Evolutionary conservation across 1,284 basidiomycete species (phyloP), one percentile per base, ranked within the genome.

Genomic region (Fomitopsis betulina): DNA sequence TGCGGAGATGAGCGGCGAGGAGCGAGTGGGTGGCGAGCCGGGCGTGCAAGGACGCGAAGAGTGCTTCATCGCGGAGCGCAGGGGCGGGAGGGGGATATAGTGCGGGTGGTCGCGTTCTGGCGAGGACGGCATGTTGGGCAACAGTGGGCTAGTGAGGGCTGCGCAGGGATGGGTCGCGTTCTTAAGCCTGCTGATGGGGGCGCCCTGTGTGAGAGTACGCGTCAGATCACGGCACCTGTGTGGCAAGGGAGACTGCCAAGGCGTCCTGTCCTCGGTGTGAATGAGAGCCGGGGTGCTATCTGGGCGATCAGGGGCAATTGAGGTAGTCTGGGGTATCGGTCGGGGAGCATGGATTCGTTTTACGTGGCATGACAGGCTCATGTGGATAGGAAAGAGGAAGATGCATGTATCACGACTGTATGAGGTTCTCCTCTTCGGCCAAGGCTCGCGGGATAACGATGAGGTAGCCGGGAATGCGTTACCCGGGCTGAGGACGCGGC

Each of bases 11-110:
- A 55, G 39, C 49, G 49, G 52, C 59, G 42, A 58, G 55, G 40
- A 58, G 65, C 38, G 65, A 37, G 52, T 63, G 45, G 63, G 68
- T 35, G 60, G 62, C 30, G 55, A 65, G 54, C 56, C 65, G 56
- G 47, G 70, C 54, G 51, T 58, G 65, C 2, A 67, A 63, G 5
- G 73, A 66, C 23, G 65, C 69, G 25, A 10, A 57, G 57, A 52
- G 53, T 78, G 76, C 67, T 83, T 83, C 66, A 83, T 73, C 19
- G 81, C 81, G 12, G 81, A 82, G 52, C 82, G 80, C 30, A 81
- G 72, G 40, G 72, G 67, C 42, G 64, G 60, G 17, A 70, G 56
- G 13, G 69, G 58, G 54, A 70, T 65, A 60, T 69, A 62, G 12
- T 61, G 60, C 19, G 69, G 64, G 40, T 60, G 62, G 51, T 70